A percentile compares a stretch with the other conserved stretches of the same genome.
phyloP scores from a whole-genome alignment of 2,329 filamentous ascomycete species.

The Phaeoacremonium minimum region DNA sequence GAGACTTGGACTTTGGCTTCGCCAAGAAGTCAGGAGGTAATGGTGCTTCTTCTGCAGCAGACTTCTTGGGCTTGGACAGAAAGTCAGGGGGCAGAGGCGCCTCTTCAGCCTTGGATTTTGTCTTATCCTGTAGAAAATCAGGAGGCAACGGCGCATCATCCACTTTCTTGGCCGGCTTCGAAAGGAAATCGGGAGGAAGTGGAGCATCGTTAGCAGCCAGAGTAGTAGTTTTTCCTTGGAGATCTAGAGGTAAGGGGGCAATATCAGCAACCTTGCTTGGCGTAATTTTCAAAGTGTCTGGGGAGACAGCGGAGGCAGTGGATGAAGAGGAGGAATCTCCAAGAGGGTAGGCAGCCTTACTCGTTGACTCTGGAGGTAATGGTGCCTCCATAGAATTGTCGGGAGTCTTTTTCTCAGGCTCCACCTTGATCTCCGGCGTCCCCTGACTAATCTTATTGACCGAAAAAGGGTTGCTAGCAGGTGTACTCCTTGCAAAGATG shows the following conservation, averaged over 20 bases:
- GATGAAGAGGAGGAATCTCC: slow-evolving; percentile 51
- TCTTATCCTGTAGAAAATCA: slow-evolving; percentile 12
- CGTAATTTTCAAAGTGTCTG: slow-evolving; percentile 20
- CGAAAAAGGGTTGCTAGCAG: too few relatives aligned
- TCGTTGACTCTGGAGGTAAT: slow-evolving; percentile 51
- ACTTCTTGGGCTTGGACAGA: slow-evolving; percentile 21
- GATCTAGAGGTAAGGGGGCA: slow-evolving; percentile 18
- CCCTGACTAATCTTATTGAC: too few relatives aligned
- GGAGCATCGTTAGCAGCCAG: slow-evolving; percentile 13
- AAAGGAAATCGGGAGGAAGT: slow-evolving; percentile 17
- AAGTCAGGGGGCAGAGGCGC: slow-evolving; percentile 29
- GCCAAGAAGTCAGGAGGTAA: slow-evolving; percentile 18
- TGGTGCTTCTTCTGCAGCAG: slow-evolving; percentile 13
- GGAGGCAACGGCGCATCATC: slow-evolving; percentile 20
- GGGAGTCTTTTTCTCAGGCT: background rate
- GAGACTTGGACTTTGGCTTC: slow-evolving; percentile 6
- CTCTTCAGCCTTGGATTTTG: slow-evolving; percentile 9
- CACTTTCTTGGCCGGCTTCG: slow-evolving; percentile 15
- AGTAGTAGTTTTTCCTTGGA: slow-evolving; percentile 10
- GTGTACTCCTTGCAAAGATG: too few relatives aligned
- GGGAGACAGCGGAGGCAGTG: slow-evolving; percentile 31
- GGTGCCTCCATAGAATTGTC: slow-evolving; percentile 24
- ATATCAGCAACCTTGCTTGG: slow-evolving; percentile 16
- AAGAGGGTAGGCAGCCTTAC: slow-evolving; percentile 43
- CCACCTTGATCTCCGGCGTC: too few relatives aligned